Percentiles rank a stretch among this genome's conserved stretches.
Conservation (phyloP, 139 green algal species). For the Chlorella sp. region DNA sequence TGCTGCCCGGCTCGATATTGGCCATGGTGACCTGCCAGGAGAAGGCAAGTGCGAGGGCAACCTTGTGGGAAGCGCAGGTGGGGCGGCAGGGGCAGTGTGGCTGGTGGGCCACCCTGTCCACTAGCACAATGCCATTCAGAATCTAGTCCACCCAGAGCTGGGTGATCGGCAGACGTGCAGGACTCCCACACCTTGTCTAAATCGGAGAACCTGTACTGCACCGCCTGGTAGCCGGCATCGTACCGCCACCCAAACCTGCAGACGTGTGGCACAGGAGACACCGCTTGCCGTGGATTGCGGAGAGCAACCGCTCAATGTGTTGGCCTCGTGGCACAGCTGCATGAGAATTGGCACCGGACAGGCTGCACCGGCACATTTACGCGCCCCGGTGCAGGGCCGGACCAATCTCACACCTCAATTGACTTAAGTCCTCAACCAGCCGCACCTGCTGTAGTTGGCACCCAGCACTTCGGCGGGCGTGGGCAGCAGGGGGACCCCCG, state of each 20-base stretch:
- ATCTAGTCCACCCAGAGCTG: too few species aligned
- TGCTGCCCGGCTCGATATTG: conserved; percentile 51
- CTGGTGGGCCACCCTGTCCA: too few species aligned
- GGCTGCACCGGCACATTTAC: too few species aligned
- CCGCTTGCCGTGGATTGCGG: too few species aligned
- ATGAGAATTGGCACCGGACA: neutral
- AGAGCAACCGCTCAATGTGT: too few species aligned
- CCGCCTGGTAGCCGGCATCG: conserved; percentile 24
- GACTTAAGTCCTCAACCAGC: too few species aligned
- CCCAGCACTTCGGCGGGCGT: neutral
- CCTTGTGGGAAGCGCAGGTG: neutral
- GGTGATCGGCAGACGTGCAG: neutral
- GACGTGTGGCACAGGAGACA: neutral
- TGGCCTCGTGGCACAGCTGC: neutral
- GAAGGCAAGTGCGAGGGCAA: neutral
- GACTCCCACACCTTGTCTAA: conserved; percentile 38
- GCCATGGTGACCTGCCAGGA: conserved; percentile 46
- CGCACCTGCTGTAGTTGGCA: neutral
- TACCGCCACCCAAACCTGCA: conserved; percentile 44
- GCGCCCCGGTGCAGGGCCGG: too few species aligned
- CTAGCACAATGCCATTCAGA: too few species aligned
- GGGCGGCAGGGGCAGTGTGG: too few species aligned
- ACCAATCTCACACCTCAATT: too few species aligned
- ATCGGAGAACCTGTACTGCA: conserved; percentile 41
- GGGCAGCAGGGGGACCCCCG: conserved; percentile 42